phyloP scores from a whole-genome alignment of 768 basidiomycete genomes.

The Leccinum truebloodii region DNA sequence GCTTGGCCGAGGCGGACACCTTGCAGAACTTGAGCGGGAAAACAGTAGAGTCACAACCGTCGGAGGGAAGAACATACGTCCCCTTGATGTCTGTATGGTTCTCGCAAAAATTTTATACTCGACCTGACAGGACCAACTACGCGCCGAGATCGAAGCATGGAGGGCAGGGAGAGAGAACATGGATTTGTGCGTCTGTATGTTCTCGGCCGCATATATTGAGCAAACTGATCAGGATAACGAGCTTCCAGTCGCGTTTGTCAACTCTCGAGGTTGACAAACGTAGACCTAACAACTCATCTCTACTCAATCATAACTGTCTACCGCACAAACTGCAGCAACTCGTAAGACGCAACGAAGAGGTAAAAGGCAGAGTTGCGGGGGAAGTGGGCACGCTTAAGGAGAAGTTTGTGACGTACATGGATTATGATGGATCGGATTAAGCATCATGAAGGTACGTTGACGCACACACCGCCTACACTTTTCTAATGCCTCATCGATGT shows the following conservation, averaged over 20 bases:
- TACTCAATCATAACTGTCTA: constrained; percentile 21
- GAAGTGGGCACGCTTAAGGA: constrained; percentile 72
- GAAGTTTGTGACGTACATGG: constrained; percentile 69
- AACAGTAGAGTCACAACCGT: constrained; percentile 90
- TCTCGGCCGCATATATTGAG: background rate
- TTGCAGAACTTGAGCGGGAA: constrained; percentile 90
- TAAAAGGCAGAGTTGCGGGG: constrained; percentile 39
- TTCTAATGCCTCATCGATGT: no score
- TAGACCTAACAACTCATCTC: constrained; percentile 17
- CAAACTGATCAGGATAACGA: constrained; percentile 20
- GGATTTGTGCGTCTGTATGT: constrained; percentile 52
- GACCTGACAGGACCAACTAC: constrained; percentile 76
- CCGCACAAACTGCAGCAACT: constrained; percentile 15
- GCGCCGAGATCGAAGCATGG: constrained; percentile 92
- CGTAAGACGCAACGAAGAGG: background rate
- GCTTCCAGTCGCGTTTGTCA: constrained; percentile 68
- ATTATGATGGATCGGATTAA: constrained; percentile 63
- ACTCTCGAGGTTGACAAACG: constrained; percentile 66
- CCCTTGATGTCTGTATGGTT: background rate
- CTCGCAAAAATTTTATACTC: background rate
- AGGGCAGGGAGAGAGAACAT: constrained; percentile 75
- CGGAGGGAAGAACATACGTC: constrained; percentile 84
- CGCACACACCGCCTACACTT: no score
- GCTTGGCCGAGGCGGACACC: constrained; percentile 90
- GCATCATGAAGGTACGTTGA: constrained; percentile 54